These are phyloP conservation scores for Heracleum sosnowskyi DNA, from an alignment of 129 eudicot species.

Conservation along the genomic window DNA sequence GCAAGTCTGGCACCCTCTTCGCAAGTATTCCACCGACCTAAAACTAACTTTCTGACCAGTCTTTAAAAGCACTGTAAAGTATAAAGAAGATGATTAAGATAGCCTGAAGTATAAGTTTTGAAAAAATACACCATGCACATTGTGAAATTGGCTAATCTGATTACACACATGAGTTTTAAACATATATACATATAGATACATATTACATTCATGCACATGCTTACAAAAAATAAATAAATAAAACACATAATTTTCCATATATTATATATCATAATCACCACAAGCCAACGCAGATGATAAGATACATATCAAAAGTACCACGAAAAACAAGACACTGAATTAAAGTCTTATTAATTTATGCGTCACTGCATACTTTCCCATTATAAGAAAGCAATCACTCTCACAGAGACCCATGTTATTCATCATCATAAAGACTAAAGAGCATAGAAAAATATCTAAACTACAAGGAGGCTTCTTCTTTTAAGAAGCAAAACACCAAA, in stretches of 20 bases:
- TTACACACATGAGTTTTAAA: neutral
- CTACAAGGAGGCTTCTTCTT: neutral
- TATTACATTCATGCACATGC: neutral
- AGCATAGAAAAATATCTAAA: neutral
- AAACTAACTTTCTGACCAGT: neutral
- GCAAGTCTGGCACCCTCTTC: conserved; percentile 4
- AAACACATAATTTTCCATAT: neutral
- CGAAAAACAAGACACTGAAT: neutral
- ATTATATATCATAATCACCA: neutral
- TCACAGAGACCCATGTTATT: neutral
- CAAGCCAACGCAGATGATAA: neutral
- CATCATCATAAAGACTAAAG: neutral
- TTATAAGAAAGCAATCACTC: neutral
- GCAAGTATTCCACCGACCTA: neutral
- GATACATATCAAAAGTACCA: neutral
- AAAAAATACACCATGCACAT: neutral
- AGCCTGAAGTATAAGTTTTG: neutral
- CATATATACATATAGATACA: neutral
- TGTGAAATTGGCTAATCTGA: neutral
- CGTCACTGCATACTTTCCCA: neutral
- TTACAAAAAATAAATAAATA: neutral
- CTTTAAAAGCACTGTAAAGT: neutral
- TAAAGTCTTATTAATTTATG: neutral
- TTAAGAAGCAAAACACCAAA: neutral
- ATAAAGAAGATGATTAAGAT: neutral